Conservation (phyloP, 2,329 filamentous ascomycete species). For the Plectosphaerella cucumerina region DNA sequence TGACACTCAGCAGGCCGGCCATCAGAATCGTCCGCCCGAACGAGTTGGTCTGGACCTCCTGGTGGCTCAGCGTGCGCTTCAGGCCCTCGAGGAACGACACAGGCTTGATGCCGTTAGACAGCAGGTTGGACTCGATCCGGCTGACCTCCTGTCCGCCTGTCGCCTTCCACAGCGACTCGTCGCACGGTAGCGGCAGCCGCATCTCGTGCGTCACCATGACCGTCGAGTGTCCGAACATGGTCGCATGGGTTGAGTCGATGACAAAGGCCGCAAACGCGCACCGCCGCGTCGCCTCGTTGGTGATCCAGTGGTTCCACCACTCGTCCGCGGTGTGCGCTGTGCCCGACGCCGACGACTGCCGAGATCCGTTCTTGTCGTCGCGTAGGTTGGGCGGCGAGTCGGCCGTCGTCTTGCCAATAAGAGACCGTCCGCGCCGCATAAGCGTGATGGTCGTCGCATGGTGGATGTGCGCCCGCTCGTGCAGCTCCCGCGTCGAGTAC, state of each 20-base stretch:
- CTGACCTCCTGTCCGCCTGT: constrained; percentile 83
- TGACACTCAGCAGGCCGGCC: constrained; percentile 88
- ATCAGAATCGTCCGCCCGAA: constrained; percentile 93
- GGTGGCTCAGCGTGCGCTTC: constrained; percentile 82
- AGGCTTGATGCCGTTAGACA: constrained; percentile 77
- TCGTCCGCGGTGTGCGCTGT: constrained; percentile 71
- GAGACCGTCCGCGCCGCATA: constrained; percentile 87
- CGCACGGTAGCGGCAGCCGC: constrained; percentile 83
- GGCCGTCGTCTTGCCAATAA: constrained; percentile 79
- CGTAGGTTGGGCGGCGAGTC: constrained; percentile 78
- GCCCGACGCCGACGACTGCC: constrained; percentile 59
- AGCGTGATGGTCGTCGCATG: constrained; percentile 93
- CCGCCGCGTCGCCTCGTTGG: constrained; percentile 82
- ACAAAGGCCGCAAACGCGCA: constrained; percentile 93
- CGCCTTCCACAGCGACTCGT: constrained; percentile 89
- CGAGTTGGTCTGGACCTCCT: constrained; percentile 83
- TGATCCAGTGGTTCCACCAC: constrained; percentile 96
- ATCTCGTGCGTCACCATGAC: constrained; percentile 98
- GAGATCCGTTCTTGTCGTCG: constrained; percentile 53
- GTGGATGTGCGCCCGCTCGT: constrained; percentile 94
- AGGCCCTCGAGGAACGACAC: constrained; percentile 87
- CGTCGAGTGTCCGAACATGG: constrained; percentile 95
- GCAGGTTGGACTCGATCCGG: constrained; percentile 74
- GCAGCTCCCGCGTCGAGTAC: constrained; percentile 86
- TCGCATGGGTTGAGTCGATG: constrained; percentile 92